Evolutionary conservation across 1,284 basidiomycete species (phyloP), one percentile per base, ranked within the genome.

Genomic region (Trichosporon sp.): DNA sequence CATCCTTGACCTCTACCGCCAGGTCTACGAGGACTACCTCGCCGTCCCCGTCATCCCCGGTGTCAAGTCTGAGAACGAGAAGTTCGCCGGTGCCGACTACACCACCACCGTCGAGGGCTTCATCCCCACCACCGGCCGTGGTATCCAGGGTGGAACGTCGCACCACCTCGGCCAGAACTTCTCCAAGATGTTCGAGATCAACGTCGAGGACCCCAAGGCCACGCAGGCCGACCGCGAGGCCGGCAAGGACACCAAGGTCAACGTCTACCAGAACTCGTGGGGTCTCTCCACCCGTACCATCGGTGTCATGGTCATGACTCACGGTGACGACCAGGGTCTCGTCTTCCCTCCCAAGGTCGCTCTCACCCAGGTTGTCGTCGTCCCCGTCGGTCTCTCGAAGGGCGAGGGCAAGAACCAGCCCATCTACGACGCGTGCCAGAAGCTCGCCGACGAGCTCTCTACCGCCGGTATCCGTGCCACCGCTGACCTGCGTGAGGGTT

Each of bases 131-230:
- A 92, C 96, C 12, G 97, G 96, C 40, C 92, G 97, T 74, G 97
- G 96, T 75, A 98, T 99, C 80, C 96, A 99, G 86, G 96, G 90
- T 56, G 96, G 90, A n/a, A 99, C 96, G 0, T 98, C 95, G 35
- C 96, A 99, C 84, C 96, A 94, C 83, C 89, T 99, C 40, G 97
- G 97, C 48, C 96, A 98, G 86, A 99, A 99, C 88, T 99, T 99
- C 85, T 96, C 93, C 61, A 91, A 91, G 77, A 99, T 99, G 96
- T 99, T 99, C 86, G 93, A 97, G 85, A 98, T 99, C 82, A 88
- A 90, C 70, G 96, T 99, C 76, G 96, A 98, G 85, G 94, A 98
- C 82, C 94, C 95, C 21, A 80, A 79, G 71, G 74, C 68, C 48
- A 75, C 78, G 59, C 69, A 71, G 21, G 74, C 66, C 21, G 76